These are phyloP conservation scores for Picochlorum sp. DNA, from an alignment of 139 green algal genomes.

Conservation along the genomic window DNA sequence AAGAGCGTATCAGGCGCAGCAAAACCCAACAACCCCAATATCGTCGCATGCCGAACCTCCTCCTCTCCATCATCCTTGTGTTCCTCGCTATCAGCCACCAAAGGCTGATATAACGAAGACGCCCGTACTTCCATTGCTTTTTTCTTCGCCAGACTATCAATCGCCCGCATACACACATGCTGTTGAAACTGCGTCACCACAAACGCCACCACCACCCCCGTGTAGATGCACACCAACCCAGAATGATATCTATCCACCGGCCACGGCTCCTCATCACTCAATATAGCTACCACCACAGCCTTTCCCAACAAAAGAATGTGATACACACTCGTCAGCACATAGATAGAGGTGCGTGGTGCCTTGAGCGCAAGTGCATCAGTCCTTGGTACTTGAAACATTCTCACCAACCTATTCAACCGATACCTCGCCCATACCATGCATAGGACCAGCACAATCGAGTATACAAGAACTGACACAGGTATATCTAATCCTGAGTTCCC, in stretches of 20 bases:
- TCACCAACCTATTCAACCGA: too few species aligned
- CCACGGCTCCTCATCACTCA: slow-evolving; percentile 27
- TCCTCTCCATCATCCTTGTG: slow-evolving; percentile 4
- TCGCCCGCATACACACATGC: not conserved
- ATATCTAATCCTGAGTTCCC: slow-evolving; percentile 48
- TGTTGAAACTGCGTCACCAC: slow-evolving; percentile 1
- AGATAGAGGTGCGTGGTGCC: not conserved
- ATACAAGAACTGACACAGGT: slow-evolving; percentile 18
- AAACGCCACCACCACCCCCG: slow-evolving; percentile 10
- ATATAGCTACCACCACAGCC: slow-evolving; percentile 42
- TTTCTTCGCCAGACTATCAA: not conserved
- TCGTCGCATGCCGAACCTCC: slow-evolving; percentile 18
- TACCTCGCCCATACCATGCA: not conserved
- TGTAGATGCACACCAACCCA: slow-evolving; percentile 39
- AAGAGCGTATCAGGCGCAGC: slow-evolving; percentile 40
- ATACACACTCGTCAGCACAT: slow-evolving; percentile 1
- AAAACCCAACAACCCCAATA: slow-evolving; percentile 42
- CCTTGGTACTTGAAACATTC: too few species aligned
- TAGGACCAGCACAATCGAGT: not conserved
- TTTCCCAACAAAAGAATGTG: slow-evolving; percentile 50
- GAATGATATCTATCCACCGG: slow-evolving; percentile 7
- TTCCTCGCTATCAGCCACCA: slow-evolving; percentile 19
- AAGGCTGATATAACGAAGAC: slow-evolving; percentile 6
- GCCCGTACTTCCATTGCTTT: not conserved
- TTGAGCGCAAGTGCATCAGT: not conserved